Base-by-base conservation (phyloP, 495 filamentous ascomycete species). In the Xylaria flabelliformis region DNA sequence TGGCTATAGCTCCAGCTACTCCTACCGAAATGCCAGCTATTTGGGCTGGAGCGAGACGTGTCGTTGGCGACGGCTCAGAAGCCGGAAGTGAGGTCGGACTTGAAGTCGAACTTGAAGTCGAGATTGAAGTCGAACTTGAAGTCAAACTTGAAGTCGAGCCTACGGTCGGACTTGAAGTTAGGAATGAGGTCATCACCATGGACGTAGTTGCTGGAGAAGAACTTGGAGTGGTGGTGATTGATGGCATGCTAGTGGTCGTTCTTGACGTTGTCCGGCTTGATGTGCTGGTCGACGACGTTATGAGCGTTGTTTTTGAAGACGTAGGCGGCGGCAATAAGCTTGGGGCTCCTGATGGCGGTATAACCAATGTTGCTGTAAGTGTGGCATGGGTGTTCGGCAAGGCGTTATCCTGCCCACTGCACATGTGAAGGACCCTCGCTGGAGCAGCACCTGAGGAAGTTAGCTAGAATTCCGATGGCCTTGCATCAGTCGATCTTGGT, bases 341-440 rank as follows among this genome's bases (percentile, higher is more conserved):
- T 10, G 79, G 77, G 4, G 74, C 50, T 12, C 78, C 70, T 9
- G 79, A 76, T 51, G 74, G 75, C 24, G 76, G 76, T 42, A 82
- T 64, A 17, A 88, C 76, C 42, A 90, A 78, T 0, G 89, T 91
- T 15, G 90, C 90, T 8, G 87, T 88, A 26, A 92, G 87, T 10
- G 86, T 85, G 42, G 84, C 69, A 80, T 91, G 90, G 15, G 91
- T 92, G 72, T 85, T 86, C 12, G 85, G 79, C 24, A 89, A 75
- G 44, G 90, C 87, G 24, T 82, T 82, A 15, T 80, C 64, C 26
- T 90, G 80, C 2, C 83, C 83, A 56, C 82, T 80, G 72, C 91
- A 93, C 78, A 93, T 90, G 63, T 81, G 77, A 74, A 89, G 90
- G 21, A 85, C 88, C 50, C 81, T 82, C 8, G 77, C 74, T 12